Evolutionary conservation across 768 basidiomycete genomes (phyloP).

Genomic region (Tylopilus rubrobrunneus): DNA sequence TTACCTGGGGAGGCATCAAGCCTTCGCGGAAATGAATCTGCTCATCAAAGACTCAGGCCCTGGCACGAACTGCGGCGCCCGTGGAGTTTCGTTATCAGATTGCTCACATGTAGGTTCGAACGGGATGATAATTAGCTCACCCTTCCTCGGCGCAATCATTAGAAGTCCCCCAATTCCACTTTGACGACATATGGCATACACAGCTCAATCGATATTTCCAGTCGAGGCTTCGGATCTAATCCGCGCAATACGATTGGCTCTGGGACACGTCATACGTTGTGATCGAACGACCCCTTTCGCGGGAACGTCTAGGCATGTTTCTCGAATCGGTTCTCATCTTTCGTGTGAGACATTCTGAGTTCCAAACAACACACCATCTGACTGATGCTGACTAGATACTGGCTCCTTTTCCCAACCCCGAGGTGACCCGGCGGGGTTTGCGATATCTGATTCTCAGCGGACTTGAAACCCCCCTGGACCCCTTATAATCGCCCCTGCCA

Average conservation of each 20-base stretch:
- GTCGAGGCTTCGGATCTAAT: slow-evolving; percentile 1
- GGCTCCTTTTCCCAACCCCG: slow-evolving; percentile 3
- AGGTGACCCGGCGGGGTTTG: not conserved
- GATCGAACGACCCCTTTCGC: not conserved
- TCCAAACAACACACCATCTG: not conserved
- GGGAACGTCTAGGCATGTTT: not conserved
- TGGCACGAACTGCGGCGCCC: not conserved
- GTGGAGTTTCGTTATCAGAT: not conserved
- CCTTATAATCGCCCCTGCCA: slow-evolving; percentile 8
- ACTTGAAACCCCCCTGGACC: not conserved
- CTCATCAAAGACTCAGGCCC: not conserved
- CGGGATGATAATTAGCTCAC: not conserved
- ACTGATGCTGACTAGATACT: not conserved
- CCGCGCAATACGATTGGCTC: not conserved
- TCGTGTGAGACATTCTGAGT: slow-evolving; percentile 14
- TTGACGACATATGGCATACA: not conserved
- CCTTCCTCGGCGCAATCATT: not conserved
- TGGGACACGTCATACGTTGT: not conserved
- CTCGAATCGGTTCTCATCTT: not conserved
- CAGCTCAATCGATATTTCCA: no score
- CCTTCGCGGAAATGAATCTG: slow-evolving; percentile 23
- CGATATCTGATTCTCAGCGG: not conserved
- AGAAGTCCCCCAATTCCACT: not conserved
- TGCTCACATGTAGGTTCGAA: not conserved
- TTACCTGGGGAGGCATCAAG: not conserved